Base-by-base conservation (phyloP, 768 basidiomycete species). In the Tulasnella sp. region DNA sequence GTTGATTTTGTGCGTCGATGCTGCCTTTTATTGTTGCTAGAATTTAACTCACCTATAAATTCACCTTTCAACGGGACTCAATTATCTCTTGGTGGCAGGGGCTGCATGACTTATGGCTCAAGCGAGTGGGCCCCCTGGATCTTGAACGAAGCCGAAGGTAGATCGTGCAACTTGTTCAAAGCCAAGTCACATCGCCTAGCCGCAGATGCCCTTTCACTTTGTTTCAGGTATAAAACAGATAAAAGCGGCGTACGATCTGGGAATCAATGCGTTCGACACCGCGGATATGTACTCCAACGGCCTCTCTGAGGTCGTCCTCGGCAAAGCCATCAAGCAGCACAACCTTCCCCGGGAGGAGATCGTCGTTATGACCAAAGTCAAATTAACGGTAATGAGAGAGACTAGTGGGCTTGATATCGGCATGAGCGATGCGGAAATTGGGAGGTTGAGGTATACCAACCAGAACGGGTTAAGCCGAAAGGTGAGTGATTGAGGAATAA, bases 281-380 rank as follows among this genome's bases (percentile, higher is more conserved):
- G 66, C 70, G 39, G 74, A 73, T 35, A 75, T 76, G 70, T 75
- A 72, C 67, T 75, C 73, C 16, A 69, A 47, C 40, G 68, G 68
- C 17, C 19, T 67, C 5, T 88, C 87, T 0, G 91, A 92, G 77
- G 76, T 84, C 59, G 83, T 91, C 67, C 81, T 91, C n/a, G 90
- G 90, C 11, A 88, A 89, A 75, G 89, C 87, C 3, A 87, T 93
- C 81, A 89, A 88, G 76, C 90, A 14, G 68, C 29, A 69, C 35
- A 69, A 69, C 35, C 11, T 69, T 8, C 89, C 90, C 19, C 85
- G 91, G 2, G 88, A 89, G 16, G 86, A 88, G 75, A 86, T 92
- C 62, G 90, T 93, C 14, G 85, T 92, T 17, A 84, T 92, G 82
- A 91, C 91, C 68, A 92, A 93, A 81, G 39, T 73, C 78, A 16